Conservation (phyloP, 75 land plant species). For the Picea sitchensis region DNA sequence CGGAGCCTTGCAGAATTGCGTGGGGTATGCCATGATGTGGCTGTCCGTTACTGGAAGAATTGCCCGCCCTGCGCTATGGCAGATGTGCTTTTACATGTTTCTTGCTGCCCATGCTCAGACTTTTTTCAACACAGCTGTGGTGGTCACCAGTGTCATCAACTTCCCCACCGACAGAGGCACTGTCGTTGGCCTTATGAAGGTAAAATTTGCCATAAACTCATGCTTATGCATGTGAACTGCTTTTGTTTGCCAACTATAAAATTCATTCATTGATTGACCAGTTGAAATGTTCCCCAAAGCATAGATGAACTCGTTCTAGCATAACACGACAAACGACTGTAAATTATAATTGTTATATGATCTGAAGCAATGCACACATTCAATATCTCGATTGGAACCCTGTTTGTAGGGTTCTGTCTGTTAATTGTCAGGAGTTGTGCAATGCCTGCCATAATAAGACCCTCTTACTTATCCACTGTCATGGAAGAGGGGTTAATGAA, state of each 20-base stretch:
- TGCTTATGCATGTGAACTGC: background rate
- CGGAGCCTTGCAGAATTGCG: constrained; percentile 61
- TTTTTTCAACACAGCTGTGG: constrained; percentile 79
- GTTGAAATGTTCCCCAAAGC: no score
- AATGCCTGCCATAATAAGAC: background rate
- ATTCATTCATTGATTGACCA: no score
- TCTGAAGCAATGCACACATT: no score
- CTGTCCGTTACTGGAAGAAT: constrained; percentile 50
- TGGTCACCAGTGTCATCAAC: constrained; percentile 72
- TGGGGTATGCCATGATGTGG: constrained; percentile 73
- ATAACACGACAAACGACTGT: no score
- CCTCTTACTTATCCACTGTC: background rate
- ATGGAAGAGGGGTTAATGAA: background rate
- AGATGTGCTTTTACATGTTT: constrained; percentile 69
- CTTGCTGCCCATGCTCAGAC: constrained; percentile 81
- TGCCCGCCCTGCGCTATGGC: constrained; percentile 37
- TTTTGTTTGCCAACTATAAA: background rate
- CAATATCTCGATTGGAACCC: background rate
- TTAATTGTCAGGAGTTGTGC: constrained; percentile 1
- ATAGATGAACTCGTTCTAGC: no score
- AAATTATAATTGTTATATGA: no score
- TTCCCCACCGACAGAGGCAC: constrained; percentile 80
- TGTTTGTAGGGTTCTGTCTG: background rate
- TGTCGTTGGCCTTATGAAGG: constrained; percentile 89
- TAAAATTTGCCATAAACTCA: constrained; percentile 4